Evolutionary conservation across 2,329 filamentous ascomycete species (phyloP).

Genomic region (Chrysoporthe deuterocubensis): DNA sequence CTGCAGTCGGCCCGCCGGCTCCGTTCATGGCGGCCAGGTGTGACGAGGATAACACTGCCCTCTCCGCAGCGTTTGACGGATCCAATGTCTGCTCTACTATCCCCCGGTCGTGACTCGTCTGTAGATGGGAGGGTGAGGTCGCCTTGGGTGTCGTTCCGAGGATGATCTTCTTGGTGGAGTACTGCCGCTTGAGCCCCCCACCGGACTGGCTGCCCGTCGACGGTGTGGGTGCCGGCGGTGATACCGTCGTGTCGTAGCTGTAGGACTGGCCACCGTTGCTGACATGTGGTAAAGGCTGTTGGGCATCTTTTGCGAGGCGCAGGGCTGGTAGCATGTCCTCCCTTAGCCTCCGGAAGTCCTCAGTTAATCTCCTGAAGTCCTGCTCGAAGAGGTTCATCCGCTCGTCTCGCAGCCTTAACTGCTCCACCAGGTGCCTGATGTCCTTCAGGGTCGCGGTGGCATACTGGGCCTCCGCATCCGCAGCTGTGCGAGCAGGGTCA

Average conservation of each 20-base stretch:
- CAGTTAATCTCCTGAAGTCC: constrained; percentile 80
- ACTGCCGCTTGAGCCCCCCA: constrained; percentile 68
- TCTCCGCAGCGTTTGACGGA: constrained; percentile 69
- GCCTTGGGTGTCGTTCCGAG: constrained; percentile 76
- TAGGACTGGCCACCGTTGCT: constrained; percentile 47
- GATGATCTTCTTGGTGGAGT: constrained; percentile 76
- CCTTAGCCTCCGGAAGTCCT: constrained; percentile 85
- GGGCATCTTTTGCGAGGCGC: constrained; percentile 87
- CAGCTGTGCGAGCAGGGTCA: constrained; percentile 60
- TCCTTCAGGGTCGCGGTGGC: constrained; percentile 90
- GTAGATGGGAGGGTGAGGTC: constrained; percentile 73
- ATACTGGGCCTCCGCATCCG: constrained; percentile 85
- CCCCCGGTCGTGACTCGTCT: constrained; percentile 68
- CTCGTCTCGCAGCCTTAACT: constrained; percentile 87
- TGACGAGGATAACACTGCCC: constrained; percentile 68
- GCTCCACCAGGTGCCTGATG: constrained; percentile 86
- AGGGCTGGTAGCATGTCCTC: constrained; percentile 92
- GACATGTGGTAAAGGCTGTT: constrained; percentile 76
- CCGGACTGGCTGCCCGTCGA: constrained; percentile 54
- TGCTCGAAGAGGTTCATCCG: constrained; percentile 82
- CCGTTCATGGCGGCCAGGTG: constrained; percentile 74
- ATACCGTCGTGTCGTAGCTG: constrained; percentile 57
- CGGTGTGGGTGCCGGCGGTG: constrained; percentile 62
- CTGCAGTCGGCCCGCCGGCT: constrained; percentile 52
- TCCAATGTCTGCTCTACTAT: constrained; percentile 69